These are phyloP conservation scores for Yamadazyma friedrichii DNA, from an alignment of 1,139 yeast species.

Conservation along the genomic window DNA sequence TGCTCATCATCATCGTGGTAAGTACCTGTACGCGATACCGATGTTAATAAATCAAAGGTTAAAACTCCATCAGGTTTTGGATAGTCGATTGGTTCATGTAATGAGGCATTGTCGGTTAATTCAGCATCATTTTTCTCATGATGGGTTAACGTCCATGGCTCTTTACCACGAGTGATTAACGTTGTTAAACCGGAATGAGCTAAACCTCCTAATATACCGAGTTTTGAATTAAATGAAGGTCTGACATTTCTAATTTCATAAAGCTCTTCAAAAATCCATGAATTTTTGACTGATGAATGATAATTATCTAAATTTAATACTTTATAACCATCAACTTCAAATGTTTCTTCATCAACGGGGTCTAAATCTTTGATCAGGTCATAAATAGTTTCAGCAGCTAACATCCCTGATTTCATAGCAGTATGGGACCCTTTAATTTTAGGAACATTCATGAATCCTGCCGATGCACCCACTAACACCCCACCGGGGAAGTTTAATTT, in stretches of 20 bases:
- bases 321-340: conserved; percentile 31
- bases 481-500: conserved; percentile 93
- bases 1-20: conserved; percentile 93
- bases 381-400: conserved; percentile 86
- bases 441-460: conserved; percentile 96
- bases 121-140: conserved; percentile 64
- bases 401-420: conserved; percentile 91
- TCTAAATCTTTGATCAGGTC: conserved; percentile 50
- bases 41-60: conserved; percentile 87
- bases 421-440: conserved; percentile 98
- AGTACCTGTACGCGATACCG: conserved; percentile 94
- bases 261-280: conserved; percentile 87
- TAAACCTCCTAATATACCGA: conserved; percentile 79
- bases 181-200: conserved; percentile 85
- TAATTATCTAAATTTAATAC: conserved; percentile 54
- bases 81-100: conserved; percentile 71
- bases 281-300: conserved; percentile 61
- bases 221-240: conserved; percentile 76
- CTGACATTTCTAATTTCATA: conserved; percentile 83
- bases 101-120: conserved; percentile 64
- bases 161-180: conserved; percentile 68
- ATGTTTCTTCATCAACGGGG: conserved; percentile 49
- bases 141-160: conserved; percentile 85
- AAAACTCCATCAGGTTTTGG: conserved; percentile 92
- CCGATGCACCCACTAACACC: conserved; percentile 87